Conservation (phyloP, 2,329 filamentous ascomycete species). For the Myriosclerotinia curreyana region DNA sequence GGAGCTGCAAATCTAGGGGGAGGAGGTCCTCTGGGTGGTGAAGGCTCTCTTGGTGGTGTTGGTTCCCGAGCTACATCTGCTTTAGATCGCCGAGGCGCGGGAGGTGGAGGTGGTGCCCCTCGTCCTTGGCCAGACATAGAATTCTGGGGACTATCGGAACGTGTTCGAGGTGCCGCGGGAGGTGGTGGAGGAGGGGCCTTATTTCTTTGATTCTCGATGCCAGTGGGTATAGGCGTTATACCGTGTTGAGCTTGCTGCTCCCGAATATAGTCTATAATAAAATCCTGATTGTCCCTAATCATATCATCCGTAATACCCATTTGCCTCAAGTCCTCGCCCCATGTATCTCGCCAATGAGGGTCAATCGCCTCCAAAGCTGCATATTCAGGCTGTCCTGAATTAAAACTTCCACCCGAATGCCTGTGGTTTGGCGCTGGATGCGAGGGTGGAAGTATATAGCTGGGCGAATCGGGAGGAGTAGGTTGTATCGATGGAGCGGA, state of each 20-base stretch:
- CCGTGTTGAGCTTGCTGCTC: conserved; percentile 52
- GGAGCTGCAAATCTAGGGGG: conserved; percentile 76
- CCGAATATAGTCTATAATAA: conserved; percentile 63
- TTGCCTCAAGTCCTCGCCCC: conserved; percentile 59
- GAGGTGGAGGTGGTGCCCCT: conserved; percentile 51
- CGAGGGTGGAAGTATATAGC: conserved; percentile 42
- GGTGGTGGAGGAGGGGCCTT: conserved; percentile 62
- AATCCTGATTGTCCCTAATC: conserved; percentile 65
- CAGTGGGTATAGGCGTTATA: conserved; percentile 42
- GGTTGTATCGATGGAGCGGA: conserved; percentile 46
- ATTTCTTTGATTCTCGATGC: conserved; percentile 45
- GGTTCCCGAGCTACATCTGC: conserved; percentile 47
- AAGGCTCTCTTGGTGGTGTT: conserved; percentile 68
- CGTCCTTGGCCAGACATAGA: conserved; percentile 36
- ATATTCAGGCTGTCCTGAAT: conserved; percentile 55
- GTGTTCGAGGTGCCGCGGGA: conserved; percentile 42
- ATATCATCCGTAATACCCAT: conserved; percentile 65
- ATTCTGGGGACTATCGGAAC: conserved; percentile 38
- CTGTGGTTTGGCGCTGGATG: conserved; percentile 37
- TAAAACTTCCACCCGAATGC: conserved; percentile 47
- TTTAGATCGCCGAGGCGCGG: conserved; percentile 59
- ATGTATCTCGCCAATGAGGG: conserved; percentile 62
- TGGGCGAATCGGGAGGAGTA: conserved; percentile 57
- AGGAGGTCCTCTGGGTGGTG: conserved; percentile 58
- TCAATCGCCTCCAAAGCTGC: conserved; percentile 62